These are phyloP conservation scores for Porphyrellus sp. DNA, from an alignment of 1,284 basidiomycete species.

Conservation along the genomic window DNA sequence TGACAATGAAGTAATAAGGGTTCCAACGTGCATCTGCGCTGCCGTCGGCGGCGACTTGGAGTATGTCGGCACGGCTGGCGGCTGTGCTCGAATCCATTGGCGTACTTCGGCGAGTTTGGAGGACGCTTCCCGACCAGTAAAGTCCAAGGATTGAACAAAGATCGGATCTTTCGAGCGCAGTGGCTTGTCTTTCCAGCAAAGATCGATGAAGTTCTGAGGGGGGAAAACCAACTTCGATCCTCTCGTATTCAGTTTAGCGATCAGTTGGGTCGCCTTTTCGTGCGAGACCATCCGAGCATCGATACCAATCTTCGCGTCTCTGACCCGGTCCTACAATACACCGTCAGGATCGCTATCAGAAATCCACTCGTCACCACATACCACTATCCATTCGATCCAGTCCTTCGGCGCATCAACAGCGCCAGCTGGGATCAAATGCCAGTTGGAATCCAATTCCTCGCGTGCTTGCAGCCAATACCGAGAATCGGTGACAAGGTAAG, in stretches of 20 bases:
- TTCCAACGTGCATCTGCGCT: conserved; percentile 62
- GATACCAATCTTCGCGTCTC: conserved; percentile 69
- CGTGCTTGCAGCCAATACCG: conserved; percentile 88
- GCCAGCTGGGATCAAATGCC: conserved; percentile 74
- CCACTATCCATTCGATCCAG: conserved; percentile 77
- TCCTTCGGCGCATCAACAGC: conserved; percentile 55
- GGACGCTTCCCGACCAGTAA: conserved; percentile 63
- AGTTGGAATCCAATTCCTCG: conserved; percentile 73
- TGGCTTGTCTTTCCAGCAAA: conserved; percentile 77
- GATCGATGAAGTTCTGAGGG: conserved; percentile 83
- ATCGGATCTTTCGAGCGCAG: conserved; percentile 64
- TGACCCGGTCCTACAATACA: conserved; percentile 46
- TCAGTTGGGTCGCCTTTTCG: conserved; percentile 63
- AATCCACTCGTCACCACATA: conserved; percentile 35
- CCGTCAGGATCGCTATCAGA: conserved; percentile 5
- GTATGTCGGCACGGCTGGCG: conserved; percentile 58
- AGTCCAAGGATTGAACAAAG: conserved; percentile 73
- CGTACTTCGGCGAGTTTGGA: conserved; percentile 59
- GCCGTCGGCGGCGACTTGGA: conserved; percentile 59
- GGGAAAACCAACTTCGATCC: conserved; percentile 66
- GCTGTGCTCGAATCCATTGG: conserved; percentile 60
- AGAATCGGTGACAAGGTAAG: conserved; percentile 82
- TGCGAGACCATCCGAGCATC: conserved; percentile 87
- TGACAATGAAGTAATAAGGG: conserved; percentile 59
- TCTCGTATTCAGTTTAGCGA: conserved; percentile 48